These are phyloP conservation scores for Diplodia mutila DNA, from an alignment of 2,329 filamentous ascomycete species.

Conservation along the genomic window DNA sequence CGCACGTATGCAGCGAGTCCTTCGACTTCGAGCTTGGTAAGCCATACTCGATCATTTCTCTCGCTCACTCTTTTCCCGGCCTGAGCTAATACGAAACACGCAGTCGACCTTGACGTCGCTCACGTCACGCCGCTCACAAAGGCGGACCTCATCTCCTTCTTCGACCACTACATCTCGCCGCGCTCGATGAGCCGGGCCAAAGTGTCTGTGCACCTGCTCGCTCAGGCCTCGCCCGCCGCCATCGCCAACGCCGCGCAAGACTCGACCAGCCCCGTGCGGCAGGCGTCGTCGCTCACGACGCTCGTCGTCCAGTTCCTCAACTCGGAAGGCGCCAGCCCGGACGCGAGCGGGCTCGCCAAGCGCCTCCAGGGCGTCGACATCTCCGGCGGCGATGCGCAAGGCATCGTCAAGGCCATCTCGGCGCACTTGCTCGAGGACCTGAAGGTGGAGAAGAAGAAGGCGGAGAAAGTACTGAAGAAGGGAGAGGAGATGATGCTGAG, in stretches of 20 bases:
- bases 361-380: constrained; percentile 53
- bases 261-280: constrained; percentile 47
- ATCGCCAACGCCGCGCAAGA: constrained; percentile 36
- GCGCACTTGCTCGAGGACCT: constrained; percentile 50
- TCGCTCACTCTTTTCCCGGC: not conserved
- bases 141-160: constrained; percentile 79
- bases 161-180: constrained; percentile 73
- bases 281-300: constrained; percentile 36
- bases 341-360: constrained; percentile 47
- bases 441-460: constrained; percentile 55
- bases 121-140: constrained; percentile 76
- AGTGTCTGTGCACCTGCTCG: constrained; percentile 79
- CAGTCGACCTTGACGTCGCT: constrained; percentile 76
- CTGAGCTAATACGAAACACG: not conserved
- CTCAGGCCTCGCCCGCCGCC: constrained; percentile 60
- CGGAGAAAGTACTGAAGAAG: constrained; percentile 54
- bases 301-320: constrained; percentile 52
- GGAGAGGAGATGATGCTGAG: constrained; percentile 54
- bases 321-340: constrained; percentile 50
- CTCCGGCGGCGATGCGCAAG: constrained; percentile 48
- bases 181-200: constrained; percentile 76
- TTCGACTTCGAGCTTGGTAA: constrained; percentile 88
- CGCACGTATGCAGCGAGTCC: constrained; percentile 80
- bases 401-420: constrained; percentile 57
- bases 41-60: constrained; percentile 33